Percentiles rank a stretch among this genome's conserved stretches.
These are phyloP conservation scores for Neonectria punicea DNA, from an alignment of 2,329 filamentous ascomycete species.

Conservation along the genomic window DNA sequence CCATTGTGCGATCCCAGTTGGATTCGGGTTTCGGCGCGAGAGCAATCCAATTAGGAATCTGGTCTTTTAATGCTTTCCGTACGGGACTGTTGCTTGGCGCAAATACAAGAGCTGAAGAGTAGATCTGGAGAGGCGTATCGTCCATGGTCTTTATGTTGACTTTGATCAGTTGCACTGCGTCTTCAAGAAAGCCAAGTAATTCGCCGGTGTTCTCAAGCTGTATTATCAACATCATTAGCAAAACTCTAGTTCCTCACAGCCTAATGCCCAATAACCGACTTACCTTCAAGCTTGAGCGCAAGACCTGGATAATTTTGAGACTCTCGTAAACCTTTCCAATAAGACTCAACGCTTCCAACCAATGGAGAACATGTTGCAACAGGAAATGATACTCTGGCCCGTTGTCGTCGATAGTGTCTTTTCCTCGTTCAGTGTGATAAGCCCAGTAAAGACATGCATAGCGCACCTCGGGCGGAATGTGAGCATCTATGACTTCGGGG, in stretches of 20 bases:
- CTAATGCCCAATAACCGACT: not conserved
- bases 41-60: conserved; percentile 1
- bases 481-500: not conserved
- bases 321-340: not conserved
- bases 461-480: not conserved
- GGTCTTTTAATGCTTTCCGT: not conserved
- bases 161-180: not conserved
- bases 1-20: conserved; percentile 1
- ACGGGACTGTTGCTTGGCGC: not conserved
- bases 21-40: not conserved
- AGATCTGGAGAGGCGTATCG: conserved; percentile 10
- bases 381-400: not conserved
- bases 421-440: not conserved
- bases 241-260: not conserved
- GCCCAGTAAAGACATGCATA: conserved; percentile 4
- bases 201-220: not conserved
- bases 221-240: not conserved
- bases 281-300: not conserved
- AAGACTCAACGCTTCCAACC: not conserved
- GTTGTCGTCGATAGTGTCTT: not conserved
- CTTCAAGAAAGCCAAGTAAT: not conserved
- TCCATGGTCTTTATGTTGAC: not conserved
- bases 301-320: not conserved
- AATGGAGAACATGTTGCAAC: not conserved
- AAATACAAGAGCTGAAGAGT: conserved; percentile 6